Base-by-base conservation (phyloP, 257 asterid genomes). In the Lavandula angustifolia region DNA sequence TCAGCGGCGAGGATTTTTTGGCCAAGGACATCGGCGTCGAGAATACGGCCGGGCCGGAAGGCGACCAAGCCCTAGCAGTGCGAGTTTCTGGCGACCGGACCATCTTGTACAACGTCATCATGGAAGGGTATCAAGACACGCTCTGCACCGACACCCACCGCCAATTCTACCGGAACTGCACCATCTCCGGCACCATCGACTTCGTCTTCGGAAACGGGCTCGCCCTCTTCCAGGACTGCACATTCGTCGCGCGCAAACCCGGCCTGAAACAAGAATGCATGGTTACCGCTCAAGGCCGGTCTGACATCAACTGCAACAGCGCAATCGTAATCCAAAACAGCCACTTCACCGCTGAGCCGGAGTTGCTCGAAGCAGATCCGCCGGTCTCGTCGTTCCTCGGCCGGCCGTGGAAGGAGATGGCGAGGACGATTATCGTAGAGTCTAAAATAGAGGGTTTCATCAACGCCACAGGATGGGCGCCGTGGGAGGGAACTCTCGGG, bases 21-120 rank as follows among this genome's bases (percentile, higher is more conserved):
- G 86, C 77, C 3, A 79, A 47, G 66, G 80, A 86, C 68, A 75
- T 88, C 32, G 89, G 73, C 6, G 41, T 88, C 29, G 87, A 86
- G 63, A 88, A 88, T 84, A 64, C 85, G 1, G 95, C 95, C 0
- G 96, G 95, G 1, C 35, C 82, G 0, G 55, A 14, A 0, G 76
- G 70, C 27, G 76, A 75, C 68, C 92, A 84, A 31, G 96, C 96
- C 0, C 87, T 86, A 8, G 96, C 96, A 7, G 75, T 88, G 13
- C 77, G 91, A 0, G 80, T 73, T 13, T 68, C 81, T 3, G 85
- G 75, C 0, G 95, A 88, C 49, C 12, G 60, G 0, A 65, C 76
- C 40, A 64, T 86, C 49, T 32, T 85, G 76, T 58, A 42, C 77
- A 84, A 88, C 62, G 81, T 82, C 71, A 60, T 50, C 42, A 71